Evolutionary conservation across 495 filamentous ascomycete genomes (phyloP).

Genomic region (Umbilicaria muhlenbergii): DNA sequence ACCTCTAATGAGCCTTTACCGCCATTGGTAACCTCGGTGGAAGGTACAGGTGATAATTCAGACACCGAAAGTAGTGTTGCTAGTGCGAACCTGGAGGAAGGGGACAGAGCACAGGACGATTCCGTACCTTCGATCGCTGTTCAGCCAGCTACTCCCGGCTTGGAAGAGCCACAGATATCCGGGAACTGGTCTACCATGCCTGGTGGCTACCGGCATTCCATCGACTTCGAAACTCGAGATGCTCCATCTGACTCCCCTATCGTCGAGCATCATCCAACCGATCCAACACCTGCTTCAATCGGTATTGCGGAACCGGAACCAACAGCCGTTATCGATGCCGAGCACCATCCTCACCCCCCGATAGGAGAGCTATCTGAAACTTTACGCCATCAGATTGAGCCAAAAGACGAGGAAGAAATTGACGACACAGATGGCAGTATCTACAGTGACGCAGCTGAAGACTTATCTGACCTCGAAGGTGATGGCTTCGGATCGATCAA

Average conservation of each 20-base stretch:
- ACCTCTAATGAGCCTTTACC: constrained; percentile 42
- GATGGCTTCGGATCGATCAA: constrained; percentile 72
- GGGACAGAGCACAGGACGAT: constrained; percentile 3
- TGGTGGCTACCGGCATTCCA: constrained; percentile 14
- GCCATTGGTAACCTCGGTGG: constrained; percentile 48
- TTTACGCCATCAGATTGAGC: constrained; percentile 14
- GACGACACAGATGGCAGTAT: constrained; percentile 48
- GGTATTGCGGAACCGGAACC: constrained; percentile 24
- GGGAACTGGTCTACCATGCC: constrained; percentile 24
- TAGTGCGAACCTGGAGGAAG: constrained; percentile 1
- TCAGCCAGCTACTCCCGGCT: constrained; percentile 28
- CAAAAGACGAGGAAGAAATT: constrained; percentile 21
- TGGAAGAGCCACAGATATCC: constrained; percentile 17
- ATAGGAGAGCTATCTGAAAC: constrained; percentile 16
- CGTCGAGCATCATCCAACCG: constrained; percentile 7
- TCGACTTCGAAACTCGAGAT: constrained; percentile 1
- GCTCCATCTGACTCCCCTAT: not conserved
- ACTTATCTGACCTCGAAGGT: constrained; percentile 48
- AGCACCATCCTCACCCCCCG: constrained; percentile 10
- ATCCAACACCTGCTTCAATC: constrained; percentile 20
- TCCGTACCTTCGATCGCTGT: constrained; percentile 30
- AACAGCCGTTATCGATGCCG: constrained; percentile 7
- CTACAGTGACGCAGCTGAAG: constrained; percentile 82
- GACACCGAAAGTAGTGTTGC: constrained; percentile 20
- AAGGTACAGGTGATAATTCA: constrained; percentile 38